A percentile compares a stretch with the other conserved stretches of the same genome.
Evolutionary conservation across 768 basidiomycete species (phyloP).

Genomic region (Imleria badia): DNA sequence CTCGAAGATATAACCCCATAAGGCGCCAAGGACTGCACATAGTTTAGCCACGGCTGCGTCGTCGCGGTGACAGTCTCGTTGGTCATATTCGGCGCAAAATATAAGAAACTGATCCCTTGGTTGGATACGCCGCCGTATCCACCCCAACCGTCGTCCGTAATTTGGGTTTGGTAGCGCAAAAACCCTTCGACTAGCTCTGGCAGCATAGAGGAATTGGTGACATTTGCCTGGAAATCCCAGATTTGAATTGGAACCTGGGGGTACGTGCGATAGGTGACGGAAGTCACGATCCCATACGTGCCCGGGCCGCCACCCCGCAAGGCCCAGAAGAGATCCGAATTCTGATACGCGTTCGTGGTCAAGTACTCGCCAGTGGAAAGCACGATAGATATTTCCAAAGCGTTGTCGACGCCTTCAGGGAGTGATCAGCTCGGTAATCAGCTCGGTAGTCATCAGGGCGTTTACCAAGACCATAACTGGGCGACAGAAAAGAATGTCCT

Average conservation of each 20-base stretch:
- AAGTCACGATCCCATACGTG: constrained; percentile 47
- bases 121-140: constrained; percentile 29
- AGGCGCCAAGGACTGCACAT: constrained; percentile 8
- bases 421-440: not conserved
- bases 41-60: constrained; percentile 32
- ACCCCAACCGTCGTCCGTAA: constrained; percentile 47
- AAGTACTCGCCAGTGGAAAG: constrained; percentile 41
- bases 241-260: constrained; percentile 34
- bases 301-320: constrained; percentile 51
- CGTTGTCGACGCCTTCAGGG: constrained; percentile 45
- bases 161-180: constrained; percentile 32
- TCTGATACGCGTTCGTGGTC: constrained; percentile 39
- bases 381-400: constrained; percentile 45
- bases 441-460: not conserved
- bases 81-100: constrained; percentile 23
- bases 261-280: constrained; percentile 46
- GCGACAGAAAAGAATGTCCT: constrained; percentile 42
- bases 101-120: constrained; percentile 4
- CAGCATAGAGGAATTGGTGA: constrained; percentile 28
- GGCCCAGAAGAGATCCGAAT: constrained; percentile 53
- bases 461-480: constrained; percentile 44
- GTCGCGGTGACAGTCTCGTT: constrained; percentile 33
- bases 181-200: constrained; percentile 34
- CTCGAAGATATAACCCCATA: constrained; percentile 24
- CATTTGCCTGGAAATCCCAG: constrained; percentile 29